A percentile compares a stretch with the other conserved stretches of the same genome.
Conservation (phyloP, 805 yeast genomes). For the Candida methanosorbosa region DNA sequence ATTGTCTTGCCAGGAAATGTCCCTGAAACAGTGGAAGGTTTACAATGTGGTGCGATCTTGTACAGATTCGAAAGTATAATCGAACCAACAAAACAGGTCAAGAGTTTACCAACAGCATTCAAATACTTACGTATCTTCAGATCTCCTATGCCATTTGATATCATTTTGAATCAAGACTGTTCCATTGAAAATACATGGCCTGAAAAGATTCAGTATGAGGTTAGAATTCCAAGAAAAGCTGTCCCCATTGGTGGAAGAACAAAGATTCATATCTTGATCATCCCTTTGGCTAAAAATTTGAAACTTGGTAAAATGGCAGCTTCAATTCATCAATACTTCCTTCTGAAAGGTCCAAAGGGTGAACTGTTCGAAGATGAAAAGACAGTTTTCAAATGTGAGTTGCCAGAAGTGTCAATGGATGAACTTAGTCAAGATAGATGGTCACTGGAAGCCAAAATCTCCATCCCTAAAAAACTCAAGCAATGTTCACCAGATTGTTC, state of each 20-base stretch:
- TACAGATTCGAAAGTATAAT: constrained; percentile 29
- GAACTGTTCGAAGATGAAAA: constrained; percentile 17
- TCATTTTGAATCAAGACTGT: constrained; percentile 31
- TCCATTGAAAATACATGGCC: constrained; percentile 46
- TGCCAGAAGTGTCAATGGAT: constrained; percentile 23
- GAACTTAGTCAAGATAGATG: constrained; percentile 35
- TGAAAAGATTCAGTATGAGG: constrained; percentile 41
- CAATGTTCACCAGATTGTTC: constrained; percentile 36
- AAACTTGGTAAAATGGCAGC: constrained; percentile 25
- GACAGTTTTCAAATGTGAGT: constrained; percentile 24
- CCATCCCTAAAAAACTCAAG: constrained; percentile 30
- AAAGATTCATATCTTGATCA: constrained; percentile 32
- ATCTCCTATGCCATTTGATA: constrained; percentile 31
- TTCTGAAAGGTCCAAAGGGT: constrained; percentile 13
- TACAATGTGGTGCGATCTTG: constrained; percentile 31
- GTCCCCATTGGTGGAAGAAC: constrained; percentile 38
- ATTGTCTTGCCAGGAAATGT: constrained; percentile 35
- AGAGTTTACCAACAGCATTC: constrained; percentile 8
- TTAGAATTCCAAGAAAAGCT: constrained; percentile 32
- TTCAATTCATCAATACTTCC: constrained; percentile 24
- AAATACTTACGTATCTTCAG: constrained; percentile 37
- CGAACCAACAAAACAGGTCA: constrained; percentile 9
- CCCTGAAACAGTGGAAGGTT: constrained; percentile 44
- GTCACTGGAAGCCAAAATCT: constrained; percentile 32
- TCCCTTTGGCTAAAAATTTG: constrained; percentile 40